A percentile compares a stretch with the other conserved stretches of the same genome.
Evolutionary conservation across 1,284 basidiomycete genomes (phyloP).

Genomic region (Cerrena zonata): DNA sequence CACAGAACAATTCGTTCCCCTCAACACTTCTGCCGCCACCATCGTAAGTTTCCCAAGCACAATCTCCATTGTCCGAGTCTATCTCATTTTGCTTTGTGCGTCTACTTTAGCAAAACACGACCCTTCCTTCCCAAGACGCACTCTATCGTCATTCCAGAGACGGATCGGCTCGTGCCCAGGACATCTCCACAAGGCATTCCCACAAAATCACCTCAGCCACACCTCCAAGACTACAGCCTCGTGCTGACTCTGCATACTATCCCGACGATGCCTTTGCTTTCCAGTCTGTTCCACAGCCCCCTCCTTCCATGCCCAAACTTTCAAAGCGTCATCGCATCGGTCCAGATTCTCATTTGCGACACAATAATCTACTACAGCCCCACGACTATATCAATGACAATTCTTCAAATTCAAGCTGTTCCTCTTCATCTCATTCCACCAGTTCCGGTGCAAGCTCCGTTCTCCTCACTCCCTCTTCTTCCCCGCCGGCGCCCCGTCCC

Average conservation of each 20-base stretch:
- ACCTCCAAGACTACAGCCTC: neutral
- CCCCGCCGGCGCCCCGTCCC: conserved; percentile 13
- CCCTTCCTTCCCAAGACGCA: neutral
- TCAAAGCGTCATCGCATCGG: neutral
- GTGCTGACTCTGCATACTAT: neutral
- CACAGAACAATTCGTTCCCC: conserved; percentile 24
- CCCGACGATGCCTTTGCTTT: neutral
- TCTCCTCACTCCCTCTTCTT: conserved; percentile 13
- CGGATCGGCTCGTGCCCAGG: neutral
- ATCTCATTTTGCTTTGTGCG: neutral
- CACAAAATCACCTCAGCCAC: neutral
- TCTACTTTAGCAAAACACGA: neutral
- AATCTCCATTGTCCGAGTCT: neutral
- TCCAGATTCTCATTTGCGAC: neutral
- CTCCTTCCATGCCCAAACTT: neutral
- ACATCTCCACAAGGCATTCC: neutral
- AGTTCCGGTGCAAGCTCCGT: conserved; percentile 11
- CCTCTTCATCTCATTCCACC: neutral
- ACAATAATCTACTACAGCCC: neutral
- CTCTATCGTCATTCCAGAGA: neutral
- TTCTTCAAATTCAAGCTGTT: neutral
- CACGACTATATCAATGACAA: neutral
- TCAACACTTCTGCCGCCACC: conserved; percentile 10
- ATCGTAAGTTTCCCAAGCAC: conserved; percentile 5
- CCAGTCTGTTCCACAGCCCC: neutral